Base-by-base conservation (phyloP, 305 asterid species). In the Fraxinus velutina region DNA sequence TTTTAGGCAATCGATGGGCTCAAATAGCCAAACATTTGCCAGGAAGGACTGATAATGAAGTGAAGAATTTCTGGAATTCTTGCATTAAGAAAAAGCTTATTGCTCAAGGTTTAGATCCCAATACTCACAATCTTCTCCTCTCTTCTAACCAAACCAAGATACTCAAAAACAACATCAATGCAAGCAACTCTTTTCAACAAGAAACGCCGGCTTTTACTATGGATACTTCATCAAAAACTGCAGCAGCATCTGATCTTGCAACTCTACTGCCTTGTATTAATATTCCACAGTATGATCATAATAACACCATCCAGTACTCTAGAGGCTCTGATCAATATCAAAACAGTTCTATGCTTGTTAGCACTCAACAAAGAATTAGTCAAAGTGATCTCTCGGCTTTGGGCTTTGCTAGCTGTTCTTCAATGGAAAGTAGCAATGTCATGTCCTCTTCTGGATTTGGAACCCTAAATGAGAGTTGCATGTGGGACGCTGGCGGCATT, bases 31-130 rank as follows among this genome's bases (percentile, higher is more conserved):
- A 95, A 79, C 98, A 95, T 79, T 85, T 95, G 62, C 99, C 98
- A 1, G 97, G 99, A 0, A 88, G 99, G 77, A 95, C 99, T 0
- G 99, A 95, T 80, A 95, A 95, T 52, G 99, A 93, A 70, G 97
- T 95, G 7, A 95, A 95, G 90, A 95, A 95, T 79, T 95, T 93
- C 81, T 95, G 99, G 99, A 95, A 95, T 78, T 95, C 99, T n/a
- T 91, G 93, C 89, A 88, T 95, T 57, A 93, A 90, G 86, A 95
- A 93, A 68, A 95, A 95, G 86, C 98, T 93, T 78, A 87, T 95
- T 30, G 87, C 99, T 81, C 97, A 93, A 81, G 99, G 99, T 2
- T 85, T 95, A 81, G 99, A 95, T 77, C 99, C 99, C 44, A 92
- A 90, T 81, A 95, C 99, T 5, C 99, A 95, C 80, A 93, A 95